phyloP scores from a whole-genome alignment of 2,329 filamentous ascomycete genomes.

The Cryphonectria parasitica region DNA sequence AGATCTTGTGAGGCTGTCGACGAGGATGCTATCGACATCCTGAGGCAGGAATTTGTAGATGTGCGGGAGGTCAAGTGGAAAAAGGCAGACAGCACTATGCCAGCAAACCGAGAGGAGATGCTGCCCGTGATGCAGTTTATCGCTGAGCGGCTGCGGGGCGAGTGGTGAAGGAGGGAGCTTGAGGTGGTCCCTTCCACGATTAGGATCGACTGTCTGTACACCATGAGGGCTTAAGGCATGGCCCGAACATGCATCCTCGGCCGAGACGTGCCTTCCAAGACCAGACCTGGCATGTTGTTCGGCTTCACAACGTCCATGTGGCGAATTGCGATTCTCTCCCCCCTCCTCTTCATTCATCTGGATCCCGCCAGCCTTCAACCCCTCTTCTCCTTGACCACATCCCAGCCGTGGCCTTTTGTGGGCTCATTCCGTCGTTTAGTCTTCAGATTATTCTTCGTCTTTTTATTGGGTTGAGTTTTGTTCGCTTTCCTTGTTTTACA shows the following conservation, averaged over 20 bases:
- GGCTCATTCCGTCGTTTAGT: background rate
- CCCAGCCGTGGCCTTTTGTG: background rate
- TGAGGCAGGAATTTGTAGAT: constrained; percentile 68
- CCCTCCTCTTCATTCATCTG: background rate
- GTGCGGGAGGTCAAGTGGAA: constrained; percentile 72
- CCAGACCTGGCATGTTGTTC: background rate
- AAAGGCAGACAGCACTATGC: constrained; percentile 78
- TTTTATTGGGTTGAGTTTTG: background rate
- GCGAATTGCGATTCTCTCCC: background rate
- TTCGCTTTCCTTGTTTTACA: background rate
- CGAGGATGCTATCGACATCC: constrained; percentile 62
- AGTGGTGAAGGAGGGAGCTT: constrained; percentile 30
- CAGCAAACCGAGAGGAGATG: constrained; percentile 82
- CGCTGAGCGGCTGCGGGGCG: constrained; percentile 60
- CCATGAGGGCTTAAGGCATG: background rate
- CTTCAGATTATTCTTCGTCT: background rate
- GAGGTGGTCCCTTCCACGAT: constrained; percentile 13
- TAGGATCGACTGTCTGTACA: too few species aligned
- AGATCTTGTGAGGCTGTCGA: constrained; percentile 52
- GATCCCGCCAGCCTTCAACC: background rate
- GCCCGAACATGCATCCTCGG: background rate
- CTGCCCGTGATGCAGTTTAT: constrained; percentile 87
- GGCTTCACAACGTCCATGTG: background rate
- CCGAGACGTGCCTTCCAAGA: background rate
- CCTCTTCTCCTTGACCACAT: constrained; percentile 7